phyloP scores from a whole-genome alignment of 129 eudicot genomes.

The Flaveria bidentis region DNA sequence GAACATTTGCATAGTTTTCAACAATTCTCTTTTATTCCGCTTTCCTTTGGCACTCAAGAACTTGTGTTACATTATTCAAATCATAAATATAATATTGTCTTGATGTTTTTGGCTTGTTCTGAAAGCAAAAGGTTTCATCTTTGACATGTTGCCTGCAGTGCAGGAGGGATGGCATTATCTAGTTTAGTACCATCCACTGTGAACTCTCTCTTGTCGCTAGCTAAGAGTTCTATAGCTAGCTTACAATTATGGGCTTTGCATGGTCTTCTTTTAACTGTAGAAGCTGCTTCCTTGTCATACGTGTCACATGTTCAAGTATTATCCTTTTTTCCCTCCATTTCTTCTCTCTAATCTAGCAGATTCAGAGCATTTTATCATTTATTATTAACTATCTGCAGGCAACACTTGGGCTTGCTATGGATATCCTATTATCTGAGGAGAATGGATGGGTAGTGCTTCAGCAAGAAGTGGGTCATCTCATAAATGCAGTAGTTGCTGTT shows the following conservation, averaged over 20 bases:
- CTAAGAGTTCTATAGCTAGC: constrained; percentile 78
- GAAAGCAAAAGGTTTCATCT: constrained; percentile 28
- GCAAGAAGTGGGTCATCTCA: constrained; percentile 91
- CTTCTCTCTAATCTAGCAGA: constrained; percentile 7
- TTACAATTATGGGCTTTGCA: constrained; percentile 87
- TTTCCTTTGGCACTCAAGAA: constrained; percentile 9
- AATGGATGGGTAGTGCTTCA: constrained; percentile 95
- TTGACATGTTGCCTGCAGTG: constrained; percentile 62
- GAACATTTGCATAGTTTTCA: constrained; percentile 2
- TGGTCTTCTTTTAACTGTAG: constrained; percentile 94
- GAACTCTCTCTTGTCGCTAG: constrained; percentile 69
- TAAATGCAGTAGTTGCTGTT: constrained; percentile 98
- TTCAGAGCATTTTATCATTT: neutral
- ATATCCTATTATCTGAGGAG: constrained; percentile 81
- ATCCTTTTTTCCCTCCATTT: constrained; percentile 7
- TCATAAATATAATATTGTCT: constrained; percentile 5
- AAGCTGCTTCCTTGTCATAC: constrained; percentile 91
- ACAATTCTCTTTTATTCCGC: neutral
- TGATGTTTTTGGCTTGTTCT: constrained; percentile 7
- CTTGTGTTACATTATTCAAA: neutral
- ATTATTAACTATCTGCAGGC: constrained; percentile 49
- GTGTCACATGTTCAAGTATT: constrained; percentile 93
- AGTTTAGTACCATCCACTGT: constrained; percentile 91
- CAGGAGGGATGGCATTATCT: constrained; percentile 99
- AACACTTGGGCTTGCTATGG: constrained; percentile 92